Evolutionary conservation across 2,329 filamentous ascomycete species (phyloP), one percentile per base, ranked within the genome.

Genomic region (Stachybotrys elegans): DNA sequence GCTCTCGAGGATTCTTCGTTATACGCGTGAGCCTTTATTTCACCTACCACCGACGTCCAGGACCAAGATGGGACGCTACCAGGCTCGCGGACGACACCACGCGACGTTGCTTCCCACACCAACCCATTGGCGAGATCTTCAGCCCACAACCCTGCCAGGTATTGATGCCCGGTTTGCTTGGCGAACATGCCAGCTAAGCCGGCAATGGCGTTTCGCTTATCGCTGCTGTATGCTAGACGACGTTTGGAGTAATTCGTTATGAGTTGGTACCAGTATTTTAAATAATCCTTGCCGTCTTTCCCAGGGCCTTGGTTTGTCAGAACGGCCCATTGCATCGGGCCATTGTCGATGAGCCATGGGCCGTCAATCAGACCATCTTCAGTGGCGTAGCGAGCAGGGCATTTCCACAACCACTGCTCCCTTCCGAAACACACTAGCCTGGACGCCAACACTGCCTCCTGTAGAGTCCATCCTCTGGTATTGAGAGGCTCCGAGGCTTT

Each of bases 301-400:
- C 32, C 32, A 16, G 32, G 32, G n/a, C 32, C 32, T 9, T 16
- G 32, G n/a, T 35, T 16, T n/a, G n/a, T 17, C 19, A 35, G n/a
- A 8, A 35, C 32, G 19, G 32, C 32, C 32, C 32, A 35, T 35
- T 9, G 32, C 9, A 35, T 35, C n/a, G n/a, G 7, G 32, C n/a
- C n/a, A 35, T 35, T 35, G 32, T 35, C 32, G n/a, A 35, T 8
- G 32, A 9, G 32, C 19, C 32, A 17, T 35, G 32, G 32, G 8
- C 32, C 32, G n/a, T 35, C 32, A 35, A 35, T 35, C 32, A 35
- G n/a, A 35, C 32, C 32, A 17, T 35, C 32, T 35, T 35, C 32
- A 8, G 32, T 35, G n/a, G 32, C 32, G 19, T 35, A 35, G 14
- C 32, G 32, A 16, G 9, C 19, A 9, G 32, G 32, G 19, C 32